Percentiles rank a stretch among this genome's conserved stretches.
phyloP scores from a whole-genome alignment of 179 eudicot genomes.

The Spinacia oleracea region DNA sequence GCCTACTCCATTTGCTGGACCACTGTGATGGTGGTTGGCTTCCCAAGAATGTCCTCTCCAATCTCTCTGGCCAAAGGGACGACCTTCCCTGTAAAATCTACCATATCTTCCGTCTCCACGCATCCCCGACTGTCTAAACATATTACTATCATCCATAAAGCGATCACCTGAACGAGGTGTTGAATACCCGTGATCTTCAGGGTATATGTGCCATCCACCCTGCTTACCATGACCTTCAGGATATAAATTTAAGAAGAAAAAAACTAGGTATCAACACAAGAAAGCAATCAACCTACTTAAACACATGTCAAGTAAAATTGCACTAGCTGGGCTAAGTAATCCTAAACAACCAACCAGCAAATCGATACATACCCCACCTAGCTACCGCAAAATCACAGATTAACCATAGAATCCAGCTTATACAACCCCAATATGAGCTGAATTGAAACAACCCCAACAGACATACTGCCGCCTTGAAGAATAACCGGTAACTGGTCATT shows the following conservation, averaged over 20 bases:
- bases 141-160: constrained; percentile 54
- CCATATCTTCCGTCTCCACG: constrained; percentile 63
- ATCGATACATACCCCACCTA: neutral
- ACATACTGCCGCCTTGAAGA: neutral
- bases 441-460: neutral
- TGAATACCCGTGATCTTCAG: constrained; percentile 60
- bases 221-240: constrained; percentile 83
- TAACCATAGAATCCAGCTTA: neutral
- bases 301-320: neutral
- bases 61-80: constrained; percentile 55
- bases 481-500: neutral
- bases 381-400: neutral
- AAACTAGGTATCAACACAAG: constrained; percentile 28
- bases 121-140: constrained; percentile 42
- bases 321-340: neutral
- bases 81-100: constrained; percentile 55
- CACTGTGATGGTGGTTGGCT: constrained; percentile 36
- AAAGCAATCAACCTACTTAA: constrained; percentile 1
- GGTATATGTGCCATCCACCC: constrained; percentile 64
- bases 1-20: constrained; percentile 42
- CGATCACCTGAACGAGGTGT: constrained; percentile 59
- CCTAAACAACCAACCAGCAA: neutral
- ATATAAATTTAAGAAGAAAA: constrained; percentile 21
- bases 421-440: neutral
- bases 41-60: constrained; percentile 55